These are phyloP conservation scores for Trichoderma sp. DNA, from an alignment of 2,329 filamentous ascomycete genomes.

Conservation along the genomic window DNA sequence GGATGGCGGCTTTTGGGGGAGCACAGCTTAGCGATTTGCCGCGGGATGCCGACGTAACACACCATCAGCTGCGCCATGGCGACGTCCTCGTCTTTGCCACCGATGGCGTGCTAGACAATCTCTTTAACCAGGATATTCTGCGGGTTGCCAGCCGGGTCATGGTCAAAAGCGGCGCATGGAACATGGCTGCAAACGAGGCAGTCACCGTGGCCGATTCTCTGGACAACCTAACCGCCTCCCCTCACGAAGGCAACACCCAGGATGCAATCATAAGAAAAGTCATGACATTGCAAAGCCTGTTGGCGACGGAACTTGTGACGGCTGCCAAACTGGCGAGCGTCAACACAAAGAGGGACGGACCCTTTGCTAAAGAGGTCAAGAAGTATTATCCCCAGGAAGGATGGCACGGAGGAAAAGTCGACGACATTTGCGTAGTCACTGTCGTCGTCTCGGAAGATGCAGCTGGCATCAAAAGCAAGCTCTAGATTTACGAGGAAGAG, in stretches of 20 bases:
- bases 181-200: constrained; percentile 54
- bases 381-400: constrained; percentile 80
- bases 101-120: constrained; percentile 93
- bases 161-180: constrained; percentile 72
- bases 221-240: constrained; percentile 38
- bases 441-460: constrained; percentile 68
- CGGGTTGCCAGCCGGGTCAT: constrained; percentile 75
- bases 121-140: constrained; percentile 86
- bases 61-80: constrained; percentile 76
- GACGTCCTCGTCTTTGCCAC: constrained; percentile 93
- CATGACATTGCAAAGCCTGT: constrained; percentile 66
- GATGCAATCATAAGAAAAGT: constrained; percentile 28
- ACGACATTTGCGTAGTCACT: constrained; percentile 89
- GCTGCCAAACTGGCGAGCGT: constrained; percentile 83
- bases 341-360: constrained; percentile 78
- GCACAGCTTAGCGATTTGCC: constrained; percentile 78
- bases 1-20: constrained; percentile 81
- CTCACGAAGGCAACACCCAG: constrained; percentile 26
- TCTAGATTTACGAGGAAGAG: constrained; percentile 25
- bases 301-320: constrained; percentile 75
- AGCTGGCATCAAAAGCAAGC: constrained; percentile 32
- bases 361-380: constrained; percentile 92
- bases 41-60: constrained; percentile 75
- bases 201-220: constrained; percentile 63
- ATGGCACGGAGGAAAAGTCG: constrained; percentile 89